Evolutionary conservation across 306 rosid species (phyloP), one percentile per base, ranked within the genome.

Genomic region (Ormosia emarginata): DNA sequence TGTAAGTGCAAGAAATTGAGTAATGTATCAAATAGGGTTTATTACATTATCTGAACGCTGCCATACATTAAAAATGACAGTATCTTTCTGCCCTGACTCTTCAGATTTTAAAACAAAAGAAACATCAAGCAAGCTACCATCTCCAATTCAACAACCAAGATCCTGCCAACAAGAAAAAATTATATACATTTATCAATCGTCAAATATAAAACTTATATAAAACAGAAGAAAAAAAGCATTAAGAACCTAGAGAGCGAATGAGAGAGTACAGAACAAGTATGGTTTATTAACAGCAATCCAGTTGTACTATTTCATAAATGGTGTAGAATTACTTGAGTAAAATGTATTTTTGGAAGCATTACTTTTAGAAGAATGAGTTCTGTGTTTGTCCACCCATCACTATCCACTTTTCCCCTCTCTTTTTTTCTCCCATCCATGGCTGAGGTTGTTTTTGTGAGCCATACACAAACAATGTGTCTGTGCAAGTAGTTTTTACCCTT

Each of bases 61-160:
- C 58, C 74, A 81, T 68, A 63, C 81, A 83, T 30, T 71, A 57
- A 55, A 64, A 41, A 53, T 41, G 80, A 74, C 82, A 78, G 79
- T 15, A 69, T 37, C 74, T 80, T 71, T 84, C 86, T 62, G 71
- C 66, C 67, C 18, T 61, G 8, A 74, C 36, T 77, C 36, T 71
- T 4, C 71, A 59, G 71, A 82, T 41, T 49, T 64, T 58, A 53
- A 82, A 61, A 79, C 78, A 30, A 69, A 67, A 55, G 17, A 58
- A 79, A 69, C 70, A 62, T 36, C 50, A 47, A 62, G 41, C 68
- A 67, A 74, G 49, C 34, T 44, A 73, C 4, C 46, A 75, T 50
- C 77, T 46, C 81, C 77, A 59, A 56, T 53, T 33, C 63, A 74
- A 84, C 58, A 50, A 40, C 62, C 57, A 17, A 40, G 77, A 69